Evolutionary conservation across 1,284 basidiomycete species (phyloP), one percentile per base, ranked within the genome.

Genomic region (Quambalaria eucalypti): DNA sequence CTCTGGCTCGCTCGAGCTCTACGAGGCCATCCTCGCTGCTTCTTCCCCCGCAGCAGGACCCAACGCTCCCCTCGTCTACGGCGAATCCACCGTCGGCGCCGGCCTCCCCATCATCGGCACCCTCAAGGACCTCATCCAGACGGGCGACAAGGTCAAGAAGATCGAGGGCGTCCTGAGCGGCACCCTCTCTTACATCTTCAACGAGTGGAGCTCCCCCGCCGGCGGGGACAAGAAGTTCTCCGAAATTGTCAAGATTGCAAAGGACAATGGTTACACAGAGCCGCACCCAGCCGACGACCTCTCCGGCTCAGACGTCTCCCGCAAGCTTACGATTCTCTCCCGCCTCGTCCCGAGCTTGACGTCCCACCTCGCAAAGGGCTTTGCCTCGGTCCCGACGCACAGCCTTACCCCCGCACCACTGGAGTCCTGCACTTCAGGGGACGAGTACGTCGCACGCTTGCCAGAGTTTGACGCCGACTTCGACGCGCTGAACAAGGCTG

Each of bases 181-280:
- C 2, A 99, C 93, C 0, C 84, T 99, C 80, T 90, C 87, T 74
- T 99, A 98, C 80, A 97, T 99, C 78, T 99, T 99, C 82, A 98
- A 98, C 79, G 86, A 91, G 65, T 99, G 91, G 53, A 68, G 65
- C 26, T 69, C 70, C 2, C 62, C 77, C 79, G 71, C 71, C 40
- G 68, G 70, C 8, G 25, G 81, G 79, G 46, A 62, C 29, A 65
- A 71, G 51, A 79, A 78, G 66, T 97, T 98, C 78, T 92, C 89
- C 2, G 85, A 88, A 19, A 86, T 98, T 49, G 92, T 98, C 62
- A 83, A 83, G 64, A 77, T 86, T 39, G 95, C 95, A 14, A 87
- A 90, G 55, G 87, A 89, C 68, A 88, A 88, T 67, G 95, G 93
- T 0, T 98, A 93, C 79, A 98, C 93, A 2, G 54, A 98, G 80